Evolutionary conservation across 2,329 filamentous ascomycete species (phyloP), one percentile per base, ranked within the genome.

Genomic region (Myriosclerotinia scirpicola): DNA sequence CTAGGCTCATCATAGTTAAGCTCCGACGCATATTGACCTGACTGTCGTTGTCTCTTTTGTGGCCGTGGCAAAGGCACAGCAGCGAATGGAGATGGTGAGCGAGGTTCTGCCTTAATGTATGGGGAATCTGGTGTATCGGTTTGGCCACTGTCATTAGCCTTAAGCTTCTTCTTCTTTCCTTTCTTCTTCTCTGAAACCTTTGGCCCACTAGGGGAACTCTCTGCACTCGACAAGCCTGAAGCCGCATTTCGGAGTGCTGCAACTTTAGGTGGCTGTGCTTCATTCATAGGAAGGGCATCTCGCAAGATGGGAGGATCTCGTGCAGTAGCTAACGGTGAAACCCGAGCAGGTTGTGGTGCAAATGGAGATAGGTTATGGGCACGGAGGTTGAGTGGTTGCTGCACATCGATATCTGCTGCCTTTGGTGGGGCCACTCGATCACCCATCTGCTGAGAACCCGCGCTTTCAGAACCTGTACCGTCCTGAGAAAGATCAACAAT

Each of bases 311-410:
- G 74, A 69, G 74, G 73, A 40, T 73, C 70, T 71, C 78, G 78
- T 63, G 80, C 77, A 75, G 80, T 78, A 72, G 84, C 80, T 79
- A 89, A 75, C 70, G 84, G 80, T 76, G 90, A 83, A 70, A 86
- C 87, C 74, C 91, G 89, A 59, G 88, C 87, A 64, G 91, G 90
- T 74, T 91, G 90, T 36, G 91, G 90, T 62, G 91, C 91, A 74
- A 89, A 80, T 53, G 89, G 90, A 46, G 87, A 88, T 61, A 88
- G 85, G 73, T 93, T 88, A 75, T 93, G 89, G 72, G 87, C 88
- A 74, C 87, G 87, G 72, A 75, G 77, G 69, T 73, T 80, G 74
- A 75, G 77, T 74, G 74, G 75, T 71, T 77, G 76, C 75, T 74
- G 80, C 73, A 77, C 74, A 67, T 77, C 75, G 70, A 75, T 78